Percentiles rank a stretch among this genome's conserved stretches.
phyloP scores from a whole-genome alignment of 177 flowering plant species.

The Tripterygium wilfordii region DNA sequence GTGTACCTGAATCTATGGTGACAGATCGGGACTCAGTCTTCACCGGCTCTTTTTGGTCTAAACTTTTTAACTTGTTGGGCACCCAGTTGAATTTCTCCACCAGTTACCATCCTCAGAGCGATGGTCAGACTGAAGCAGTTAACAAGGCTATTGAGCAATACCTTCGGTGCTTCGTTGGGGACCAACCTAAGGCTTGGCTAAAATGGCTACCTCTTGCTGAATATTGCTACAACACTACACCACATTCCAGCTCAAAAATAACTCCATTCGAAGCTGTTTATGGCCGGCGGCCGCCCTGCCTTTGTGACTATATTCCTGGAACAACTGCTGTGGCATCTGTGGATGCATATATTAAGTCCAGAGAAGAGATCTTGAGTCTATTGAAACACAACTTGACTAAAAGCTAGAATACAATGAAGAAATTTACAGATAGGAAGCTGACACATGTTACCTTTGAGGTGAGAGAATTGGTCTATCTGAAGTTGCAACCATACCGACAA shows the following conservation, averaged over 20 bases:
- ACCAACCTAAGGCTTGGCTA: not conserved
- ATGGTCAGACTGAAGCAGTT: not conserved
- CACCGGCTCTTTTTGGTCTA: not conserved
- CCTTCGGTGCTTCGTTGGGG: no score
- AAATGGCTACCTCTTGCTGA: not conserved
- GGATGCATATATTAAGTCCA: not conserved
- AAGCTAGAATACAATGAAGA: not conserved
- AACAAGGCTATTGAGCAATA: no score
- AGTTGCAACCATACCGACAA: not conserved
- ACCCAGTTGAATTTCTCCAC: no score
- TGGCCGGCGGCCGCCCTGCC: not conserved
- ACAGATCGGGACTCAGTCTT: not conserved
- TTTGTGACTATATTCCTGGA: not conserved
- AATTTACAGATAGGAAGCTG: not conserved
- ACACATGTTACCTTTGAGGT: not conserved
- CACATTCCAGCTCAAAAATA: no score
- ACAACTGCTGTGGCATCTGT: not conserved
- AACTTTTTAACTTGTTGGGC: not conserved
- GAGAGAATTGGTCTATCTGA: not conserved
- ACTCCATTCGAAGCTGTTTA: not conserved
- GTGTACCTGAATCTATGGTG: not conserved
- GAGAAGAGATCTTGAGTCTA: not conserved
- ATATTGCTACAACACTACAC: no score
- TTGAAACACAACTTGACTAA: not conserved
- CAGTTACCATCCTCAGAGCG: no score